Base-by-base conservation (phyloP, 345 rosid species). In the Hypericum androsaemum region DNA sequence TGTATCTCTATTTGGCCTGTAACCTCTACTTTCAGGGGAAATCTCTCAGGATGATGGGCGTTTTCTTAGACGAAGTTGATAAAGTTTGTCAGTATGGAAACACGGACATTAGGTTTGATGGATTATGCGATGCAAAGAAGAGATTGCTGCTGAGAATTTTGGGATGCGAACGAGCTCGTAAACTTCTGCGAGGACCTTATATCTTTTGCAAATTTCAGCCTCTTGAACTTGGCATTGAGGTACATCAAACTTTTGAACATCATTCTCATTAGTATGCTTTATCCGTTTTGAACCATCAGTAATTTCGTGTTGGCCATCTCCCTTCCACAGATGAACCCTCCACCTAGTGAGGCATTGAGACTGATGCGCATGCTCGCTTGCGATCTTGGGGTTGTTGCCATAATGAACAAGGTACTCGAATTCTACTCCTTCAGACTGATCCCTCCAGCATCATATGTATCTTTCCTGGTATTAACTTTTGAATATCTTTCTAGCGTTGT, bases 361-460 rank as follows among this genome's bases (percentile, higher is more conserved):
- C 78, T 81, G 71, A 88, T 92, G 97, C 96, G 83, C 63, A 92
- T 72, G 88, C 94, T 92, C 66, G 95, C 96, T 60, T 78, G 85
- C 36, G 98, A 88, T 71, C 97, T 94, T 68, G 98, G 97, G 57
- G 80, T 92, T 64, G 70, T 77, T 63, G 90, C 94, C 48, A 57
- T 88, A 63, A 88, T 92, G 98, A 78, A 78, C 74, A 85, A 83
- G 96, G 96, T 92, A 64, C 32, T 28, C 32, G 2, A 1, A 4
- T n/a, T 22, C 32, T 22, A 22, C 32, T 4, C 32, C 1, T 22
- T 22, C 32, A 22, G 4, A 4, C 32, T 22, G 32, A 22, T 22
- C 32, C n/a, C 32, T 22, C 32, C 32, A 22, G 32, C 32, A 12
- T 42, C 37, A 7, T 41, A 52, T 22, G 10, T 5, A 0, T 41